phyloP scores from a whole-genome alignment of 179 eudicot genomes.

The Silene vulgaris region DNA sequence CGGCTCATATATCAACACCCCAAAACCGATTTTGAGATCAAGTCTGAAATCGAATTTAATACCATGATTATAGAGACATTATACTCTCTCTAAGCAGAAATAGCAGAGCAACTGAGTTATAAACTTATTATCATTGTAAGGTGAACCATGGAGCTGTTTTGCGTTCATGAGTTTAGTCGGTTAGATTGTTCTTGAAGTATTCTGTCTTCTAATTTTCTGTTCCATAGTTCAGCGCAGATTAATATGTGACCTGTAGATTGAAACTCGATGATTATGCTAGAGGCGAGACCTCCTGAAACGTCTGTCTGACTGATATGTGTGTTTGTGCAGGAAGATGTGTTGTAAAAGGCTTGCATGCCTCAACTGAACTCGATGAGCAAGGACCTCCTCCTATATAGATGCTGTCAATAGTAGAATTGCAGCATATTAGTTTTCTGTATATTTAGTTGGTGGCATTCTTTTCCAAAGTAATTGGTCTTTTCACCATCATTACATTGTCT shows the following conservation, averaged over 20 bases:
- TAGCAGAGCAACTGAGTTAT: too few relatives aligned
- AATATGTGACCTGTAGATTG: too few relatives aligned
- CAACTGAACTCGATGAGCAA: conserved; percentile 31
- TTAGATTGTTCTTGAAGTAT: neutral
- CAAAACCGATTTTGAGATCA: too few relatives aligned
- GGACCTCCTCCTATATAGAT: conserved; percentile 14
- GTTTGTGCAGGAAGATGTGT: conserved; percentile 44
- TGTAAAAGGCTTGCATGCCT: conserved; percentile 47
- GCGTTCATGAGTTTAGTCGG: neutral
- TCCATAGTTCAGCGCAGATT: too few relatives aligned
- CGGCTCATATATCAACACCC: neutral
- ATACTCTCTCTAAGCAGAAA: too few relatives aligned
- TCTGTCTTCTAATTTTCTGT: neutral
- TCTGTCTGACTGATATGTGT: neutral
- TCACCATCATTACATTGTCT: conserved; percentile 14
- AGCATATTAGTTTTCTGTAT: conserved; percentile 27
- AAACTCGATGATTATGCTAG: too few relatives aligned
- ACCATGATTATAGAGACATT: neutral
- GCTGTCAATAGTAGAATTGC: conserved; percentile 27
- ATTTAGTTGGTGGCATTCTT: conserved; percentile 25
- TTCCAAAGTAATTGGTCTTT: conserved; percentile 15
- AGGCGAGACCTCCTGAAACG: too few relatives aligned
- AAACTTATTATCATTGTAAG: too few relatives aligned
- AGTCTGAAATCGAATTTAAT: too few relatives aligned
- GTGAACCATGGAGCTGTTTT: too few relatives aligned